Percentiles rank a stretch among this genome's conserved stretches.
Conservation (phyloP, 2,329 filamentous ascomycete species). For the Epichloe bromicola region DNA sequence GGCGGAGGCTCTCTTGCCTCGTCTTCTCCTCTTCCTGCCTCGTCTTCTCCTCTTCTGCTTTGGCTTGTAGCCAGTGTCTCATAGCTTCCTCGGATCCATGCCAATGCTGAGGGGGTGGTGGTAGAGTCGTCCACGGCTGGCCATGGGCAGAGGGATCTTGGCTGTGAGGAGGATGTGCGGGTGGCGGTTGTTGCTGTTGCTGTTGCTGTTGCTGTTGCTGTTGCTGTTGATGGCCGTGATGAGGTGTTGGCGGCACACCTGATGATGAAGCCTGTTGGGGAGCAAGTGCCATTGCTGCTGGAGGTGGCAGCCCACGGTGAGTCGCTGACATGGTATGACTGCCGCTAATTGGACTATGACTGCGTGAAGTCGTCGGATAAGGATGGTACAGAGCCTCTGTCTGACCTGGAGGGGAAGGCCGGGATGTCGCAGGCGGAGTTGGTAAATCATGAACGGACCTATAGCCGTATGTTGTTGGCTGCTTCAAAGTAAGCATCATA, state of each 20-base stretch:
- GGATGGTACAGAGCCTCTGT: constrained; percentile 33
- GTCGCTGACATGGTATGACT: constrained; percentile 51
- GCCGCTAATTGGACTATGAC: constrained; percentile 31
- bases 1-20: constrained; percentile 47
- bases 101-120: constrained; percentile 53
- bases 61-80: constrained; percentile 58
- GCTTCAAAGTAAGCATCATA: constrained; percentile 50
- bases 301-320: constrained; percentile 56
- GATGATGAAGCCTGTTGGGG: constrained; percentile 27
- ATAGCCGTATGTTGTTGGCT: constrained; percentile 46
- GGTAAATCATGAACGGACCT: constrained; percentile 49
- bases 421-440: constrained; percentile 42
- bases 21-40: constrained; percentile 64
- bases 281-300: constrained; percentile 50
- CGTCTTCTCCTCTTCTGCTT: constrained; percentile 59
- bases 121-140: constrained; percentile 36
- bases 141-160: constrained; percentile 17
- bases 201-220: constrained; percentile 8
- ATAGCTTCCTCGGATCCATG: constrained; percentile 57
- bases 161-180: constrained; percentile 13
- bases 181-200: constrained; percentile 7
- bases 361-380: constrained; percentile 25
- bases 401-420: constrained; percentile 39
- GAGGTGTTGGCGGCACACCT: constrained; percentile 15
- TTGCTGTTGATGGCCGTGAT: constrained; percentile 13